Evolutionary conservation across 345 rosid genomes (phyloP), one percentile per base, ranked within the genome.

Genomic region (Eutrema heterophyllum): DNA sequence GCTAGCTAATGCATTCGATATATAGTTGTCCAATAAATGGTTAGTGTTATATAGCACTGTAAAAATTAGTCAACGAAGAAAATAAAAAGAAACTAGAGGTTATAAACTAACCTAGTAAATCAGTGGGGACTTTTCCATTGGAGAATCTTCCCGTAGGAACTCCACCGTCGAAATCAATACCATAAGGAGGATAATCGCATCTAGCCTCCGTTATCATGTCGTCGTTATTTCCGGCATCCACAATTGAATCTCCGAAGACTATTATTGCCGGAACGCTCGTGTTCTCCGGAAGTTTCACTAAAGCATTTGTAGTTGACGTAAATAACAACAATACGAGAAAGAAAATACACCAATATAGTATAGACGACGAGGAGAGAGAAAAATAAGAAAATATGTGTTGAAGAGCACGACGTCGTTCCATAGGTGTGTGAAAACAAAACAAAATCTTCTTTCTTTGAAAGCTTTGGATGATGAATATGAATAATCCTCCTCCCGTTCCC

Each of bases 191-290:
- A 74, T 90, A 93, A 68, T 93, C 61, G 70, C 86, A 75, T 79
- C 86, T 90, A 38, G 80, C 24, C 7, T 80, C 16, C 3, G 97
- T 87, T 16, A 11, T 13, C 21, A 90, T 38, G 30, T 82, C 35
- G 73, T 93, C 89, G 80, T 93, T 93, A 74, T 90, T 93, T 18
- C 98, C 97, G 0, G 98, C 67, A 71, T 88, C 98, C 0, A 87
- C 87, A 4, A 93, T 90, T 15, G 98, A 93, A 62, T 90, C 98
- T 12, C 97, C 98, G 13, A 93, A 93, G 60, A 79, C 91, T 24
- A 86, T 41, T 4, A 93, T 1, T 3, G 91, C 97, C 1, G 95
- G 85, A 15, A 93, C 1, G 1, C 81, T 81, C 16, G 10, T 35
- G 32, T 86, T 88, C 15, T 32, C 35, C 15, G 81, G 81, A 15